Evolutionary conservation across 345 rosid genomes (phyloP), one percentile per base, ranked within the genome.

Genomic region (Arabis alpina): DNA sequence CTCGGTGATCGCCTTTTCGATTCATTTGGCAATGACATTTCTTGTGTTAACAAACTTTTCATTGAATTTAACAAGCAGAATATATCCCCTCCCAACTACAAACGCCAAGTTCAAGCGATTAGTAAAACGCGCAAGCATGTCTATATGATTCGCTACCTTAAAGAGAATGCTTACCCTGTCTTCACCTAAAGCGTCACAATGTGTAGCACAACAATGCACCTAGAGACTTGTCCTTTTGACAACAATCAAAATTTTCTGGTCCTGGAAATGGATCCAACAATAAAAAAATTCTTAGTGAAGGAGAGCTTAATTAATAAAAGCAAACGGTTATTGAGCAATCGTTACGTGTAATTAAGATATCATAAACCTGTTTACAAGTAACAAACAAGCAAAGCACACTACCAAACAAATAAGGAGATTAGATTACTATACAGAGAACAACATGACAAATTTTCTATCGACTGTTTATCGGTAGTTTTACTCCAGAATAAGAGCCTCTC

Each of bases 1-100:
- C 89, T 78, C 1, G 90, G 94, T 50, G 94, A 61, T 42, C 86
- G 80, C 28, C 85, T 76, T 74, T 73, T 83, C 43, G 81, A 70
- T 77, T 80, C 91, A 39, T 75, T 76, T 52, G 86, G 92, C 79
- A 64, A 81, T 10, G 88, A 72, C 96, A 89, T 88, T 80, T 87
- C 92, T 76, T 83, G 79, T 7, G 87, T 85, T 64, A 85, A 74
- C 60, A 88, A 74, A 71, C 76, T 85, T 80, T 84, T 82, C 77
- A 84, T 77, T 9, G n/a, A n/a, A n/a, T n/a, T n/a, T n/a, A n/a
- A n/a, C n/a, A n/a, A n/a, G n/a, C n/a, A n/a, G n/a, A n/a, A n/a
- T n/a, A n/a, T 28, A 4, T 4, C 30, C 4, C 16, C 48, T 24
- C 36, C 7, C 5, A 8, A 53, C 97, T 85, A 68, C 73, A 80